These are phyloP conservation scores for Malassezia cuniculi DNA, from an alignment of 1,284 basidiomycete genomes.

Conservation along the genomic window DNA sequence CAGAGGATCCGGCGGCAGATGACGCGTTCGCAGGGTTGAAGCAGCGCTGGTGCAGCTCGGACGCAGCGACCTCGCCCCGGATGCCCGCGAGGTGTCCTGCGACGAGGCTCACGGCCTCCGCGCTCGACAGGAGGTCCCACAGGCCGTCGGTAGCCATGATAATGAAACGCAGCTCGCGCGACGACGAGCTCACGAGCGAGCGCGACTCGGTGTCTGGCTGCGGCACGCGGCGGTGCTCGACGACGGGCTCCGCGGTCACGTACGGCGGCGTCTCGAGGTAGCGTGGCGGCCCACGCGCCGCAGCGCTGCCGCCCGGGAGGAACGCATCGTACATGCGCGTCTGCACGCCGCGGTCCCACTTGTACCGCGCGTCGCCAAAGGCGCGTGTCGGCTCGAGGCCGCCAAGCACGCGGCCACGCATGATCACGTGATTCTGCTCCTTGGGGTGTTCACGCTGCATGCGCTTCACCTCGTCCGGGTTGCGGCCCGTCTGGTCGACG, in stretches of 20 bases:
- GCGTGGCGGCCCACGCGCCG: constrained; percentile 27
- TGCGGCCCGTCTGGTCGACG: constrained; percentile 89
- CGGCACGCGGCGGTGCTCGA: constrained; percentile 22
- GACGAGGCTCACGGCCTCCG: constrained; percentile 73
- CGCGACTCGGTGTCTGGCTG: neutral
- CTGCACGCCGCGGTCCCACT: constrained; percentile 51
- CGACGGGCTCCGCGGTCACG: constrained; percentile 68
- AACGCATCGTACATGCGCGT: constrained; percentile 46
- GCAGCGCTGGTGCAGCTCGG: constrained; percentile 26
- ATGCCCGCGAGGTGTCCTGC: constrained; percentile 39
- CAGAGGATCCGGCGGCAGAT: neutral
- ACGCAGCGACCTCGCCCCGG: constrained; percentile 29
- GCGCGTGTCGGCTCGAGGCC: constrained; percentile 87
- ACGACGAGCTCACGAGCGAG: constrained; percentile 4
- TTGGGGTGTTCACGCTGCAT: constrained; percentile 68
- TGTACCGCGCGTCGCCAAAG: constrained; percentile 88
- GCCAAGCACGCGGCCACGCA: constrained; percentile 58
- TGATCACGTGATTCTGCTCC: constrained; percentile 69
- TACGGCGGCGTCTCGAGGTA: constrained; percentile 61
- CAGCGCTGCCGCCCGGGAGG: constrained; percentile 25
- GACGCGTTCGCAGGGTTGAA: no score
- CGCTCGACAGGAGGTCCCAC: constrained; percentile 88
- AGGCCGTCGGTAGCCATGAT: constrained; percentile 86
- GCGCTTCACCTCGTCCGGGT: constrained; percentile 62
- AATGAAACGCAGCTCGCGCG: constrained; percentile 47